Evolutionary conservation across 179 eudicot species (phyloP).

Genomic region (Sideroxylon spinosum): DNA sequence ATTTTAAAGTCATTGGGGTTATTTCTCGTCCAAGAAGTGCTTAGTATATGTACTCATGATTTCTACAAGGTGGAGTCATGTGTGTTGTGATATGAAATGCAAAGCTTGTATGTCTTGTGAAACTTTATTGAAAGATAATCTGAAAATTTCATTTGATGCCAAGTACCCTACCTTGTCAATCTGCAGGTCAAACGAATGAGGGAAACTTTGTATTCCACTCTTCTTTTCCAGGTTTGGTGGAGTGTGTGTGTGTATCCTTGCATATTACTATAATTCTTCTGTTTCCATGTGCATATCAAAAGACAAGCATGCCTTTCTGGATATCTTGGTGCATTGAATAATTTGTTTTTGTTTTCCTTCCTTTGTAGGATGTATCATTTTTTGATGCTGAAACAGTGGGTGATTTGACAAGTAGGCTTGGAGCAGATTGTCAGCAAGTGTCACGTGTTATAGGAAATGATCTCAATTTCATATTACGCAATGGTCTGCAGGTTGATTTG

Average conservation of each 20-base stretch:
- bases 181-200: constrained; percentile 96
- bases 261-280: constrained; percentile 4
- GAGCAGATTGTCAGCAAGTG: constrained; percentile 99
- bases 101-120: neutral
- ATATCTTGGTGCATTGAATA: constrained; percentile 7
- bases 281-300: constrained; percentile 10
- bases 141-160: no score
- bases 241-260: no score
- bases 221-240: constrained; percentile 72
- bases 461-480: constrained; percentile 85
- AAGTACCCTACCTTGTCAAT: neutral
- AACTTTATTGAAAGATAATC: no score
- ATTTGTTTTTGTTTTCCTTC: constrained; percentile 12
- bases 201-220: constrained; percentile 81
- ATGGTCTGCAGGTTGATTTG: constrained; percentile 66
- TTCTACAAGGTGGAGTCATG: neutral
- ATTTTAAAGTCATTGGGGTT: neutral
- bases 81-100: neutral
- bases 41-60: neutral
- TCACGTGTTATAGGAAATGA: constrained; percentile 98
- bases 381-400: constrained; percentile 91
- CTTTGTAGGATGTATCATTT: constrained; percentile 80
- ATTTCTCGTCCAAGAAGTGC: constrained; percentile 1
- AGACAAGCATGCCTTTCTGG: constrained; percentile 6
- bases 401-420: constrained; percentile 96